Evolutionary conservation across 768 basidiomycete genomes (phyloP).

Genomic region (Pluteus cervinus): DNA sequence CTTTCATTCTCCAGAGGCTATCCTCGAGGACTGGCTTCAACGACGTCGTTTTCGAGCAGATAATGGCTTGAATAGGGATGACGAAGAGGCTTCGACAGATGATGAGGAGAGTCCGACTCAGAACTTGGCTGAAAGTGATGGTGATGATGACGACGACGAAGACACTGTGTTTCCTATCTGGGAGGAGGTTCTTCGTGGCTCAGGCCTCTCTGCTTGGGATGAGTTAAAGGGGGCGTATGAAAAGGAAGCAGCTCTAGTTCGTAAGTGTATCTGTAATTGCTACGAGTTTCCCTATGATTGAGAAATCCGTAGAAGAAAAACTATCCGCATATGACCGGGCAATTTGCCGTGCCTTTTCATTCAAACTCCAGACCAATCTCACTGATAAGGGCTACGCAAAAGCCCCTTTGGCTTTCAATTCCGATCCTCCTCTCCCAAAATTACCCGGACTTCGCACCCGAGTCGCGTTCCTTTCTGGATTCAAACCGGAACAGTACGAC

Average conservation of each 20-base stretch:
- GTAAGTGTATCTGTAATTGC: not conserved
- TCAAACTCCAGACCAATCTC: conserved; percentile 11
- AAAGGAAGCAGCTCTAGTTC: not conserved
- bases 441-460: no score
- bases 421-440: conserved; percentile 12
- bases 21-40: no score
- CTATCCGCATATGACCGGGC: conserved; percentile 12
- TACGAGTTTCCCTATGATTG: not conserved
- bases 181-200: not conserved
- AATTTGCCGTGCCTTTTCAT: conserved; percentile 15
- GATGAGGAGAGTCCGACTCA: no score
- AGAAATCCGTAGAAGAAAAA: conserved; percentile 8
- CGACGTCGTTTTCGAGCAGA: no score
- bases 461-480: conserved; percentile 5
- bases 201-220: conserved; percentile 1
- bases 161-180: conserved; percentile 3
- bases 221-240: not conserved
- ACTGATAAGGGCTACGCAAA: conserved; percentile 11
- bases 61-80: no score
- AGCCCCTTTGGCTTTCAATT: conserved; percentile 9
- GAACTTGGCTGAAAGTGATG: no score
- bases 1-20: no score
- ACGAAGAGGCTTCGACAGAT: no score
- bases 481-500: conserved; percentile 25
- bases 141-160: conserved; percentile 5